A percentile compares a stretch with the other conserved stretches of the same genome.
phyloP scores from a whole-genome alignment of 306 rosid species.

The Glycine soja region DNA sequence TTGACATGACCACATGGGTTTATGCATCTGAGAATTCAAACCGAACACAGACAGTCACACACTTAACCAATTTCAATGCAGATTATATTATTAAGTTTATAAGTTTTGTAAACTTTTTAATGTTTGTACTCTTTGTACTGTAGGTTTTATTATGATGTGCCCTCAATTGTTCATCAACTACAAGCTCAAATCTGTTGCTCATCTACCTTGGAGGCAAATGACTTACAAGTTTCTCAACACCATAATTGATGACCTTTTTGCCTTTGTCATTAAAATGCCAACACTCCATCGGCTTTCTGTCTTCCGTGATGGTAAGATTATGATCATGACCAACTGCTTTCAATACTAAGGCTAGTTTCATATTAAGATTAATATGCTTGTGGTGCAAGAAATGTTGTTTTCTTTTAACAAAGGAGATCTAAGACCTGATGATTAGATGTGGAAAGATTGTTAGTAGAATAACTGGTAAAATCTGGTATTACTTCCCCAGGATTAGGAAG shows the following conservation, averaged over 20 bases:
- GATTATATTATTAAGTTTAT: constrained; percentile 13
- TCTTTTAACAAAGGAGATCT: neutral
- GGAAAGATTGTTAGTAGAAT: constrained; percentile 9
- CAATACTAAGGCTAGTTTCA: constrained; percentile 4
- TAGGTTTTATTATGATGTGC: constrained; percentile 99
- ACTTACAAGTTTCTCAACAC: constrained; percentile 99
- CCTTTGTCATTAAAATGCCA: constrained; percentile 99
- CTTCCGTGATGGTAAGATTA: constrained; percentile 96
- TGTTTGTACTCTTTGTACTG: constrained; percentile 38
- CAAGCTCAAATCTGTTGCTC: constrained; percentile 98
- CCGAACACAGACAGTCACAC: too few species aligned
- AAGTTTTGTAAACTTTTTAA: constrained; percentile 15
- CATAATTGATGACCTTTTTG: constrained; percentile 96
- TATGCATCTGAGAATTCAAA: too few species aligned
- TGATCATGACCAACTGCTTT: constrained; percentile 8
- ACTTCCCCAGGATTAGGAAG: neutral
- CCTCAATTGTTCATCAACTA: constrained; percentile 97
- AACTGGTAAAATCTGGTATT: neutral
- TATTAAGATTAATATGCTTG: constrained; percentile 7
- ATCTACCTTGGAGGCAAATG: constrained; percentile 99
- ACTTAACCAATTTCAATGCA: neutral
- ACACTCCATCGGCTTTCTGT: constrained; percentile 93
- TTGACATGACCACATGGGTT: too few species aligned
- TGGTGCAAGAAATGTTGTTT: constrained; percentile 1
- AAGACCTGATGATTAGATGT: neutral